Conservation (phyloP, 129 eudicot genomes). For the Solidago caesia region DNA sequence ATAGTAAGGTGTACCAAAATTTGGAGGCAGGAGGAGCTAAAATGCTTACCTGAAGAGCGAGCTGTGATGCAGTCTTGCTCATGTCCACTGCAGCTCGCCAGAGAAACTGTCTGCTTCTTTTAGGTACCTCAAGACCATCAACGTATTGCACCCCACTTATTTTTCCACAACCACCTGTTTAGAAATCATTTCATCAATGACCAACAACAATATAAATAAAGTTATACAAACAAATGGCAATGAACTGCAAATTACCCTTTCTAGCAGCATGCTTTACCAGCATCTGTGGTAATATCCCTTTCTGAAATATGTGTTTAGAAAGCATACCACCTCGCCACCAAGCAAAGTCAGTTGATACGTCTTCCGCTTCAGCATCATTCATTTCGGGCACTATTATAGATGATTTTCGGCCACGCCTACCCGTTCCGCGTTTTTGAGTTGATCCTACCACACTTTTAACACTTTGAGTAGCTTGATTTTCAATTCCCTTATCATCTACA, state of each 20-base stretch:
- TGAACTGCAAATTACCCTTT: constrained; percentile 44
- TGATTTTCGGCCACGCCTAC: constrained; percentile 73
- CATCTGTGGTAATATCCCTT: constrained; percentile 55
- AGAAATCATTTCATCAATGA: constrained; percentile 8
- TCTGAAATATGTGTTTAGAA: constrained; percentile 65
- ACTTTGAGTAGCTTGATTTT: constrained; percentile 50
- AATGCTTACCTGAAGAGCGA: constrained; percentile 78
- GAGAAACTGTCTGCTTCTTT: constrained; percentile 71
- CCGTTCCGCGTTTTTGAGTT: constrained; percentile 70
- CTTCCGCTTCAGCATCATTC: constrained; percentile 47
- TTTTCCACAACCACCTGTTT: constrained; percentile 73
- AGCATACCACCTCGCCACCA: constrained; percentile 96
- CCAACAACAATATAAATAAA: neutral
- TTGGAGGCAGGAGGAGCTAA: neutral
- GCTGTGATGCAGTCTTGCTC: constrained; percentile 77
- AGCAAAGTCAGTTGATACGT: constrained; percentile 40
- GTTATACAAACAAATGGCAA: neutral
- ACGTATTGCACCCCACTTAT: constrained; percentile 62
- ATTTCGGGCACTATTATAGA: constrained; percentile 41
- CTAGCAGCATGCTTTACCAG: constrained; percentile 69
- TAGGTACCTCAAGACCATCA: constrained; percentile 73
- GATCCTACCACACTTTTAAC: constrained; percentile 44
- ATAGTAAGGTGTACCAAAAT: neutral
- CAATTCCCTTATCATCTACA: constrained; percentile 53
- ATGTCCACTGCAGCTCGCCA: constrained; percentile 96